These are phyloP conservation scores for Aegilops umbellulata DNA, from an alignment of 176 grass and related monocot species.

Conservation along the genomic window DNA sequence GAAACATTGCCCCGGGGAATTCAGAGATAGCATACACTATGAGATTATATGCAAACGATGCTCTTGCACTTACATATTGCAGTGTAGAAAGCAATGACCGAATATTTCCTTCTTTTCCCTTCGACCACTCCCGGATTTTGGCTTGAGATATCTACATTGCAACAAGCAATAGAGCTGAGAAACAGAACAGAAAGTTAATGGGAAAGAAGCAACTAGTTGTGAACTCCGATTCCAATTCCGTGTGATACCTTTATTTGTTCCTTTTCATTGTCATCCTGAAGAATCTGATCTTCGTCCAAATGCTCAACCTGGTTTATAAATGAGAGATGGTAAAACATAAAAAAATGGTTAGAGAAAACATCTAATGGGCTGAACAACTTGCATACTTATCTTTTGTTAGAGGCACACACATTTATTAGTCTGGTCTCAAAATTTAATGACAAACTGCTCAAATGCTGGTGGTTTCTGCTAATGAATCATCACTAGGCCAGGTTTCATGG, in stretches of 20 bases:
- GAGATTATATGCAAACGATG: constrained; percentile 22
- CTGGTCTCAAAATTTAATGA: constrained; percentile 6
- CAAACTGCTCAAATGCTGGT: background rate
- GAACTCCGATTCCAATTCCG: background rate
- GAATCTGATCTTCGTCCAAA: constrained; percentile 45
- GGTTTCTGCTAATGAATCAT: background rate
- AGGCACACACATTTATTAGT: background rate
- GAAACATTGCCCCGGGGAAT: background rate
- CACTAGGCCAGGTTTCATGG: background rate
- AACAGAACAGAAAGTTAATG: background rate
- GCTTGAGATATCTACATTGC: constrained; percentile 59
- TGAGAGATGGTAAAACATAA: constrained; percentile 7
- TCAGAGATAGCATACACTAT: background rate
- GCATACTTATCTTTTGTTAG: background rate
- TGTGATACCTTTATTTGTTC: constrained; percentile 75
- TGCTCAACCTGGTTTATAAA: constrained; percentile 66
- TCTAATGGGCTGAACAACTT: background rate
- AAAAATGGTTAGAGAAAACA: constrained; percentile 10
- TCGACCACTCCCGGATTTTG: constrained; percentile 88
- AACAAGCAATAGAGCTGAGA: constrained; percentile 24
- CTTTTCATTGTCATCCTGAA: constrained; percentile 36
- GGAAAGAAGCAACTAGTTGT: constrained; percentile 18
- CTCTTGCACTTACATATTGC: constrained; percentile 77
- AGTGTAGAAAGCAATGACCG: constrained; percentile 93
- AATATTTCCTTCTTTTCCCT: constrained; percentile 97